Evolutionary conservation across 164 flowering plant genomes (phyloP).

Genomic region (Platanus orientalis): DNA sequence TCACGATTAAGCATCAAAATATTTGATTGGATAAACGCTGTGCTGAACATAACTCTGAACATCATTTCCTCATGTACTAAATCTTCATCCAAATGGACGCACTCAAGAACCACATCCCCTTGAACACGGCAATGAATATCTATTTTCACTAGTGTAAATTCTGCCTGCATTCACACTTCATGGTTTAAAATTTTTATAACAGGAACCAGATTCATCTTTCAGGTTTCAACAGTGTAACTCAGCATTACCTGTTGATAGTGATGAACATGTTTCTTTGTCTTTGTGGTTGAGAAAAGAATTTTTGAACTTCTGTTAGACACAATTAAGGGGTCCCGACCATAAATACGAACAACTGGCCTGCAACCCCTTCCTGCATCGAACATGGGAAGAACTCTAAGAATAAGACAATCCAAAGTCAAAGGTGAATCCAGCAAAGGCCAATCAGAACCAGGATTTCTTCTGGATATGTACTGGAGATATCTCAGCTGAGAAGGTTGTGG

Average conservation of each 20-base stretch:
- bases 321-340: constrained; percentile 69
- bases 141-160: constrained; percentile 55
- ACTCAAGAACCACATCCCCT: constrained; percentile 94
- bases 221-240: not conserved
- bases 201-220: not conserved
- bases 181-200: constrained; percentile 1
- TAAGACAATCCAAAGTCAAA: constrained; percentile 61
- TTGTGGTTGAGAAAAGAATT: constrained; percentile 63
- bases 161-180: constrained; percentile 61
- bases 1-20: constrained; percentile 59
- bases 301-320: constrained; percentile 59
- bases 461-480: constrained; percentile 86
- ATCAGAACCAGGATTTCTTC: constrained; percentile 63
- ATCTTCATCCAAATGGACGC: constrained; percentile 72
- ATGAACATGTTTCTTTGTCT: constrained; percentile 44
- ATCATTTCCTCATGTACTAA: constrained; percentile 71
- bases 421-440: constrained; percentile 86
- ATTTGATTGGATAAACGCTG: constrained; percentile 74
- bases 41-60: constrained; percentile 79
- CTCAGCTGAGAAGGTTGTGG: constrained; percentile 90
- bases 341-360: constrained; percentile 75
- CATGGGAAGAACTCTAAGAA: constrained; percentile 64
- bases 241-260: constrained; percentile 52
- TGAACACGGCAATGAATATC: constrained; percentile 73
- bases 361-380: constrained; percentile 67